Evolutionary conservation across 225 moss, liverwort and hornwort species (phyloP), one percentile per base, ranked within the genome.

Genomic region (Ulota crispa): DNA sequence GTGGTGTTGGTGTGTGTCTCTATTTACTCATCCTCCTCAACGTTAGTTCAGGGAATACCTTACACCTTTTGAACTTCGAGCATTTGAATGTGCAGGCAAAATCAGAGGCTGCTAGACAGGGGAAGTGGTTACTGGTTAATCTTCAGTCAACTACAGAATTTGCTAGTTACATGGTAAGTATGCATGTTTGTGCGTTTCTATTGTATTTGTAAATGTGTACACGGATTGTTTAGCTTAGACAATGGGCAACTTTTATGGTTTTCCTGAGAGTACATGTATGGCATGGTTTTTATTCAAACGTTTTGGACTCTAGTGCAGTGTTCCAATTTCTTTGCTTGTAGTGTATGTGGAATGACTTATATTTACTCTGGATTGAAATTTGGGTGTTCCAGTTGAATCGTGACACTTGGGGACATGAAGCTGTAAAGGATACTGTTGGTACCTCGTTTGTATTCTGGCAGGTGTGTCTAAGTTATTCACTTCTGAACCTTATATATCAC

Each of bases 321-420:
- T 60, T 78, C 26, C 39, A 61, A 26, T 52, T 78, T 61, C 53
- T 73, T 66, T 43, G 6, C 37, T 14, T 26, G 47, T 50, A 70
- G 42, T 63, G 24, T 57, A 69, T 70, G 32, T 77, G 81, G 20
- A 67, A 45, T 80, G 45, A 86, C 60, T 34, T 72, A 15, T 21
- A 53, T 53, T 83, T 80, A 16, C 63, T 66, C 23, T 80, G 70
- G 31, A 68, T 74, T 69, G 57, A 69, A 72, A 86, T 65, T 87
- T 77, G 32, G 68, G 45, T 80, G 91, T 93, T 50, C 18, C 50
- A 99, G 98, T 85, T 99, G 77, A 99, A 96, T 87, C 94, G 99
- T 76, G 99, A 99, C 84, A 99, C 99, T 42, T 99, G 96, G 99
- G 91, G 94, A 34, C 99, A 99, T 91, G 99, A 99, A 91, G 99